Evolutionary conservation across 1,284 basidiomycete species (phyloP).

Genomic region (Papiliotrema fonsecae): DNA sequence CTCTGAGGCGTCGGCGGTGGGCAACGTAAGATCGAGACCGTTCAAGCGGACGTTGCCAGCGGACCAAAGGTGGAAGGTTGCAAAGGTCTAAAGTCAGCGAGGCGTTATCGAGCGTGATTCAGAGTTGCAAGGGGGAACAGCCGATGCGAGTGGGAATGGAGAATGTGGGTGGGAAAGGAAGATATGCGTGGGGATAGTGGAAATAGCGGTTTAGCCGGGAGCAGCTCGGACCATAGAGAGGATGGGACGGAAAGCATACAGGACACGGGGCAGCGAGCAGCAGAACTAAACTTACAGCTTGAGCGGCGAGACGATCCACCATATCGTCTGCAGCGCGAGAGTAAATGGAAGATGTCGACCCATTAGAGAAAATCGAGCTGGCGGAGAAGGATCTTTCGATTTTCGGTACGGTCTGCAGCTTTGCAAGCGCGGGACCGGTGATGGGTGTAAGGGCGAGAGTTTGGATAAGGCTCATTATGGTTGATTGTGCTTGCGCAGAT

Average conservation of each 20-base stretch:
- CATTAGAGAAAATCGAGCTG: conserved; percentile 17
- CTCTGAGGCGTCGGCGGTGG: conserved; percentile 23
- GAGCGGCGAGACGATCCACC: conserved; percentile 27
- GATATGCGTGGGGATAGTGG: neutral
- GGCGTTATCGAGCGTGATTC: too few species aligned
- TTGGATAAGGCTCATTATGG: neutral
- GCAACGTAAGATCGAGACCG: conserved; percentile 30
- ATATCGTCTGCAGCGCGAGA: conserved; percentile 31
- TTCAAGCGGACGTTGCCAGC: conserved; percentile 36
- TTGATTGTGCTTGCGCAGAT: neutral
- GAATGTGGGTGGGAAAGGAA: neutral
- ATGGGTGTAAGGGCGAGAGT: conserved; percentile 5
- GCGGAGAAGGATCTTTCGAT: conserved; percentile 11
- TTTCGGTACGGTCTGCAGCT: conserved; percentile 4
- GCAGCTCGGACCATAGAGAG: neutral
- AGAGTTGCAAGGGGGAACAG: neutral
- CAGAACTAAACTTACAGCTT: conserved; percentile 25
- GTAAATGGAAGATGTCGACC: conserved; percentile 21
- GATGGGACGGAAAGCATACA: neutral
- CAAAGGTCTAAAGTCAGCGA: conserved; percentile 16
- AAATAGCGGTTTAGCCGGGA: neutral
- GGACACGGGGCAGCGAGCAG: neutral
- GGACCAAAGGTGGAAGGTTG: conserved; percentile 39
- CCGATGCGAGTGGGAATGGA: neutral
- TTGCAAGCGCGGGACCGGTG: neutral